Base-by-base conservation (phyloP, 768 basidiomycete genomes). In the Lyophyllum decastes region DNA sequence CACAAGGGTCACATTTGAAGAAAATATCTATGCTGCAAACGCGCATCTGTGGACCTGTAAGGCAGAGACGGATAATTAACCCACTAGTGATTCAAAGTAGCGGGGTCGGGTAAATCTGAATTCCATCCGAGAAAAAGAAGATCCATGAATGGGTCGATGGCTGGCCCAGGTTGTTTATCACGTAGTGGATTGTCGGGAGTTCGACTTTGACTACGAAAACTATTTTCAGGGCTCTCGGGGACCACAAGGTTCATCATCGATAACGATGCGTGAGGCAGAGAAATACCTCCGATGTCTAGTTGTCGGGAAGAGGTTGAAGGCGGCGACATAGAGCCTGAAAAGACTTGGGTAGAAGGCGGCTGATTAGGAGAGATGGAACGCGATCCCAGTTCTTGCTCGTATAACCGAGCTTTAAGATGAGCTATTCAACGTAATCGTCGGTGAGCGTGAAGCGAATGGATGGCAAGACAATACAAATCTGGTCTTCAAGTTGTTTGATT, bases 1-100 rank as follows among this genome's bases (percentile, higher is more conserved):
- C 86, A 66, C 92, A 93, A 43, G 94, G 93, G 69, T 95, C 93
- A 64, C 87, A 88, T 68, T 85, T 84, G 72, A 96, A 97, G 74
- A 94, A 97, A 11, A 90, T 78, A 34, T 94, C 91, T 66, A 96
- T 84, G 60, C 92, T 94, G 63, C 40, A 55, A 40, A 57, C 58
- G 30, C 64, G 61, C 19, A 45, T 19, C n/a, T 49, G 40, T 60
- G 27, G 52, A 33, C 48, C 49, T 50, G 43, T 30, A 43, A 52
- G 48, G 52, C 45, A n/a, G n/a, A 48, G 50, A 53, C 17, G 48
- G 33, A 56, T 54, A 50, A 19, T 52, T 52, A n/a, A 77, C 87
- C 57, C 62, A 93, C 91, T 90, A 90, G 71, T 91, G 90, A 63
- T 86, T 82, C 27, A 94, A 76, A 16, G 84, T 79, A 21, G 81